Percentiles rank a stretch among this genome's conserved stretches.
Conservation (phyloP, 1,284 basidiomycete species). For the Pseudozyma thailandica region DNA sequence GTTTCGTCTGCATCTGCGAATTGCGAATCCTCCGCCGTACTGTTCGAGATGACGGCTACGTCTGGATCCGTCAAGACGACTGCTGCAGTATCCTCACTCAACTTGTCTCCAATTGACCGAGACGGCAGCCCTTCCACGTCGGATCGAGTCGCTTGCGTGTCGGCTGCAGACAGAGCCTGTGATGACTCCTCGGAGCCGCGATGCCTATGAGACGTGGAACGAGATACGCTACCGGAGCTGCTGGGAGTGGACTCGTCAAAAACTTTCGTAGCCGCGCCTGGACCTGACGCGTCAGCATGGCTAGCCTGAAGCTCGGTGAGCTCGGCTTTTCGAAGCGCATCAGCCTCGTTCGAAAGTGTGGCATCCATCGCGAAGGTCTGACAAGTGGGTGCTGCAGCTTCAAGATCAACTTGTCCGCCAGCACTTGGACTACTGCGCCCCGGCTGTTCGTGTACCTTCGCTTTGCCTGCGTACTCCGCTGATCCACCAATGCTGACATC, state of each 20-base stretch:
- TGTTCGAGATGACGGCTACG: neutral
- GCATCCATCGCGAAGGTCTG: constrained; percentile 42
- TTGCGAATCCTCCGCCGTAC: constrained; percentile 42
- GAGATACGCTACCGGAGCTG: constrained; percentile 29
- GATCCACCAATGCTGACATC: neutral
- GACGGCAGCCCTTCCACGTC: constrained; percentile 2
- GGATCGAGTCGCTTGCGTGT: constrained; percentile 21
- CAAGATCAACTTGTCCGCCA: neutral
- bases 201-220: constrained; percentile 33
- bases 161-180: constrained; percentile 20
- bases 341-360: constrained; percentile 30
- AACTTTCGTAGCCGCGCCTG: neutral
- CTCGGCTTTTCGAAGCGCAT: constrained; percentile 40
- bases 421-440: too few species aligned
- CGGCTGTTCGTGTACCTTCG: neutral
- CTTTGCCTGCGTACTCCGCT: neutral
- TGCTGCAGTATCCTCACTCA: neutral
- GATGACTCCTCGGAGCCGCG: constrained; percentile 27
- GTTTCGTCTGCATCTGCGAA: constrained; percentile 50
- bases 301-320: constrained; percentile 11
- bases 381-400: constrained; percentile 7
- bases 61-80: neutral
- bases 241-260: constrained; percentile 12
- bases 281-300: neutral
- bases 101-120: neutral